Conservation (phyloP, 371 early-diverging fungal species). For the Gilbertella persicaria region DNA sequence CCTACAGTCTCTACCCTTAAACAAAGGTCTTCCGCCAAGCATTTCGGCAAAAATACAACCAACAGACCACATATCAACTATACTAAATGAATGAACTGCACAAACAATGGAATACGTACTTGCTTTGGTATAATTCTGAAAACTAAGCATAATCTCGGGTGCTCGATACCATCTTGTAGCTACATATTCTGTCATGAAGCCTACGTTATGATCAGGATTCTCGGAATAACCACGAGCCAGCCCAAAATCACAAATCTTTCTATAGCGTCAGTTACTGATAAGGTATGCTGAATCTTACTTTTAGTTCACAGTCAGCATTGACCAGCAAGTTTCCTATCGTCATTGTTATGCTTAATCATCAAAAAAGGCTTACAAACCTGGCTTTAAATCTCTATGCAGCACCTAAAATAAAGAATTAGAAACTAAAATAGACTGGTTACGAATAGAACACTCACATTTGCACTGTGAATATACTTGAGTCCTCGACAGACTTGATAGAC, state of each 20-base stretch:
- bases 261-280: no score
- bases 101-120: conserved; percentile 59
- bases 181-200: conserved; percentile 97
- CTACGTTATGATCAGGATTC: conserved; percentile 78
- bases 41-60: conserved; percentile 98
- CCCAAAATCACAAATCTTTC: conserved; percentile 96
- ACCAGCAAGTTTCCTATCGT: conserved; percentile 94
- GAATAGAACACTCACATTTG: conserved; percentile 91
- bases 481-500: conserved; percentile 97
- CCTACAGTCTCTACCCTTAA: conserved; percentile 89
- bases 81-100: neutral
- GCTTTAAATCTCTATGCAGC: conserved; percentile 96
- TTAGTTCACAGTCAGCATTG: conserved; percentile 97
- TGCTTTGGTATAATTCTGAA: conserved; percentile 93
- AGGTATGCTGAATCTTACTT: no score
- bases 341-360: no score
- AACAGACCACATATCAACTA: conserved; percentile 97
- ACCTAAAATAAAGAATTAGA: conserved; percentile 24
- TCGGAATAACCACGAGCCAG: conserved; percentile 90
- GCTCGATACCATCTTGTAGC: conserved; percentile 99
- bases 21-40: conserved; percentile 86
- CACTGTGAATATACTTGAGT: conserved; percentile 97
- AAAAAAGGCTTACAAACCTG: no score
- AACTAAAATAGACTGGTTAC: neutral
- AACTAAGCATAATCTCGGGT: conserved; percentile 97